Conservation (phyloP, 805 yeast genomes). For the Candida pini region DNA sequence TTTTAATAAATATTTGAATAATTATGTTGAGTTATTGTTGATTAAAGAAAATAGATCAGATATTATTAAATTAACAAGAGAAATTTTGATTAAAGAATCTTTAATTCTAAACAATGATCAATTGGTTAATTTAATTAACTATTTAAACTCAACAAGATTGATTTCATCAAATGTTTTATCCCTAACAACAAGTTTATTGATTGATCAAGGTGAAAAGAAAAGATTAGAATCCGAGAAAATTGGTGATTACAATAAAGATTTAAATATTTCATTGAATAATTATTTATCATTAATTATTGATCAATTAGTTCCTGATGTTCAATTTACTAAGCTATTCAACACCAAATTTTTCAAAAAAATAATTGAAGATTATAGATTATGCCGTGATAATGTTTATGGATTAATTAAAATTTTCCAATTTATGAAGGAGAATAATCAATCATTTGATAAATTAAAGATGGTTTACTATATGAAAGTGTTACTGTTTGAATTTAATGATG, state of each 20-base stretch:
- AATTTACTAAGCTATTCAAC: conserved; percentile 12
- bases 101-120: conserved; percentile 19
- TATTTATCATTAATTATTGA: conserved; percentile 28
- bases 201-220: conserved; percentile 29
- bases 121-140: conserved; percentile 21
- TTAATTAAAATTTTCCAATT: conserved; percentile 23
- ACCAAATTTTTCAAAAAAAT: conserved; percentile 24
- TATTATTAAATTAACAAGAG: conserved; percentile 25
- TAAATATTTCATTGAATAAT: conserved; percentile 19
- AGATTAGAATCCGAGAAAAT: background rate
- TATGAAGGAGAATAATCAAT: background rate
- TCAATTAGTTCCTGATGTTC: conserved; percentile 13
- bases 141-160: conserved; percentile 14
- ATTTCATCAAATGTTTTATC: conserved; percentile 1
- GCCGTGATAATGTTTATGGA: conserved; percentile 31
- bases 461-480: conserved; percentile 26
- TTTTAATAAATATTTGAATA: conserved; percentile 16
- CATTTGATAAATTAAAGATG: conserved; percentile 17
- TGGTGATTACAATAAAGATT: background rate
- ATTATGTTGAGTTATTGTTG: conserved; percentile 17
- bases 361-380: conserved; percentile 29
- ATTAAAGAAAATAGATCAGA: conserved; percentile 17
- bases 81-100: conserved; percentile 23
- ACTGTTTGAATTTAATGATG: conserved; percentile 29
- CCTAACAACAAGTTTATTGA: conserved; percentile 21